A percentile compares a stretch with the other conserved stretches of the same genome.
Evolutionary conservation across 179 eudicot genomes (phyloP).

Genomic region (Monotropa hypopitys): DNA sequence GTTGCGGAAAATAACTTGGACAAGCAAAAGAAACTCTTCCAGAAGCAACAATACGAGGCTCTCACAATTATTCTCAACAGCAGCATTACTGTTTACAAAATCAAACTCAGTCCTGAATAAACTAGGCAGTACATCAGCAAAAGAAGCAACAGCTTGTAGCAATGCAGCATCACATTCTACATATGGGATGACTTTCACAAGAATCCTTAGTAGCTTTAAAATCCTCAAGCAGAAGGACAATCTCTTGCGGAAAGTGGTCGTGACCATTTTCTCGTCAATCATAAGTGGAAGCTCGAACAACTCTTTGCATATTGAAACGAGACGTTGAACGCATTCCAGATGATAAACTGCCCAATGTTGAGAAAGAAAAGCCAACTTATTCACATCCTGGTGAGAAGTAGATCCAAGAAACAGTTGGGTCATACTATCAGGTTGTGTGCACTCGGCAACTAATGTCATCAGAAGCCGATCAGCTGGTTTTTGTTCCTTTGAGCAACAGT

Average conservation of each 20-base stretch:
- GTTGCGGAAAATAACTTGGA: slow-evolving; percentile 44
- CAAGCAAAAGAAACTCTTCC: slow-evolving; percentile 73
- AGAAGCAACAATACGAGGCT: slow-evolving; percentile 39
- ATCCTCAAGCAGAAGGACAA: slow-evolving; percentile 47
- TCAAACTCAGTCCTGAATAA: slow-evolving; percentile 59
- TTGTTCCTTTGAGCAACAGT: slow-evolving; percentile 51
- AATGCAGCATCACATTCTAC: slow-evolving; percentile 39
- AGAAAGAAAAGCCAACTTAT: slow-evolving; percentile 43
- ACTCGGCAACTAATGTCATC: slow-evolving; percentile 53
- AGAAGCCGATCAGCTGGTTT: slow-evolving; percentile 59
- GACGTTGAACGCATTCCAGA: slow-evolving; percentile 54
- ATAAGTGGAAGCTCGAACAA: slow-evolving; percentile 39
- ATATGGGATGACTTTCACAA: slow-evolving; percentile 41
- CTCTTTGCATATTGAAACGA: slow-evolving; percentile 38
- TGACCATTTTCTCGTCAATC: slow-evolving; percentile 41
- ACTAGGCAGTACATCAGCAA: slow-evolving; percentile 47
- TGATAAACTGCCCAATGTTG: slow-evolving; percentile 80
- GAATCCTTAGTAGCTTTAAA: slow-evolving; percentile 59
- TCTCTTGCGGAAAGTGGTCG: slow-evolving; percentile 34
- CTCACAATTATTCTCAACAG: slow-evolving; percentile 52
- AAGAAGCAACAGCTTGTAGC: slow-evolving; percentile 52
- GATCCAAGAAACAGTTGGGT: slow-evolving; percentile 24
- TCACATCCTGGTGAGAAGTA: slow-evolving; percentile 28
- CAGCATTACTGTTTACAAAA: slow-evolving; percentile 35
- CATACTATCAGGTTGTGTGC: slow-evolving; percentile 31